Evolutionary conservation across 768 basidiomycete genomes (phyloP), one percentile per base, ranked within the genome.

Genomic region (Amanita rimosa): DNA sequence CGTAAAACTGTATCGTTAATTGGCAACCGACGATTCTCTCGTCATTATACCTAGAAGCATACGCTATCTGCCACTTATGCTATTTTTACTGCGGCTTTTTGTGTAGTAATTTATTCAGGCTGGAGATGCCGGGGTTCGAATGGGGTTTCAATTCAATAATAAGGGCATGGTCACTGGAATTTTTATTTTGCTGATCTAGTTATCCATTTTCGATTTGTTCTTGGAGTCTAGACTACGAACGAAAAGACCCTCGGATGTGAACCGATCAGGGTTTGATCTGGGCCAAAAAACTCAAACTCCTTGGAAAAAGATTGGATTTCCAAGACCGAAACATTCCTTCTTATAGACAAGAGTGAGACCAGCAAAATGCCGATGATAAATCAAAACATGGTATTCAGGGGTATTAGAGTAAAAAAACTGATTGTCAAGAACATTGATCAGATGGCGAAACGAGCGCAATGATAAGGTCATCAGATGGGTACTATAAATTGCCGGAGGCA

Each of bases 1-100:
- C 29, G 37, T 52, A 52, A 45, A 55, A 55, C 50, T 61, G 60
- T 62, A 61, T 62, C 57, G 60, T 53, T 50, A 50, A 45, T 50
- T 26, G n/a, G 14, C 27, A 17, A 24, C 43, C 26, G 38, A 46
- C 35, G 41, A 22, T 35, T 44, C 49, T 27, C 43, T 42, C 43
- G 27, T 44, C 53, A 52, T 27, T 56, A 60, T 53, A 58, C 57
- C 52, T 54, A 52, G 49, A 53, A 22, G 40, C 48, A 52, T 55
- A 55, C 44, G n/a, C 53, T 47, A 41, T 47, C 16, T 17, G 35
- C 41, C 39, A 35, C 8, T 31, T 22, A 35, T 49, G 29, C 5
- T 46, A 51, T 51, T 22, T 46, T 41, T 27, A 29, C 34, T 49
- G 33, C 48, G 26, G 31, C 13, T 42, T 11, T n/a, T 21, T 46